Evolutionary conservation across 192 early-diverging fungal species (phyloP).

Genomic region (Oehlia diaphana): DNA sequence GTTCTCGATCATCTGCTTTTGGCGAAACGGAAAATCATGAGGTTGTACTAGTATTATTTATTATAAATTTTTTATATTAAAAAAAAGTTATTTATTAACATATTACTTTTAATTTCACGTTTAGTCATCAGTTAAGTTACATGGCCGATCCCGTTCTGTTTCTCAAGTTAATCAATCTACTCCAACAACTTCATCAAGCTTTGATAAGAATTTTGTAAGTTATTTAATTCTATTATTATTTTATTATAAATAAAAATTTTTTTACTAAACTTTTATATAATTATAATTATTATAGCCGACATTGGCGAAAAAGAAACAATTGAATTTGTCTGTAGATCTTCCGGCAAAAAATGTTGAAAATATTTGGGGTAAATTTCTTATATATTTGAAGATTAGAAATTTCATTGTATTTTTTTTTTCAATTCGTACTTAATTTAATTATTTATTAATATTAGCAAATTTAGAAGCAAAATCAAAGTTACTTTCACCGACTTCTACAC

Average conservation of each 20-base stretch:
- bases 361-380: constrained; percentile 6
- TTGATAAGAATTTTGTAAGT: constrained; percentile 27
- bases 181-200: constrained; percentile 7
- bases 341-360: constrained; percentile 20
- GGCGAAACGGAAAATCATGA: neutral
- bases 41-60: neutral
- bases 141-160: constrained; percentile 17
- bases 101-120: neutral
- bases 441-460: neutral
- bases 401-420: too few species aligned
- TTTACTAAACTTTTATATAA: neutral
- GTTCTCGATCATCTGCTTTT: neutral
- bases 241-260: neutral
- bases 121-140: neutral
- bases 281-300: constrained; percentile 11
- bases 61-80: too few species aligned
- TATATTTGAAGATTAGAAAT: neutral
- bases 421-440: neutral
- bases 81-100: neutral
- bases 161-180: neutral
- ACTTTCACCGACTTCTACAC: constrained; percentile 21
- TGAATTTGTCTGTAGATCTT: constrained; percentile 10
- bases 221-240: neutral
- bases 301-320: constrained; percentile 15
- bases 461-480: constrained; percentile 19